Evolutionary conservation across 75 land plant species (phyloP).

Genomic region (Selaginella moellendorffii): DNA sequence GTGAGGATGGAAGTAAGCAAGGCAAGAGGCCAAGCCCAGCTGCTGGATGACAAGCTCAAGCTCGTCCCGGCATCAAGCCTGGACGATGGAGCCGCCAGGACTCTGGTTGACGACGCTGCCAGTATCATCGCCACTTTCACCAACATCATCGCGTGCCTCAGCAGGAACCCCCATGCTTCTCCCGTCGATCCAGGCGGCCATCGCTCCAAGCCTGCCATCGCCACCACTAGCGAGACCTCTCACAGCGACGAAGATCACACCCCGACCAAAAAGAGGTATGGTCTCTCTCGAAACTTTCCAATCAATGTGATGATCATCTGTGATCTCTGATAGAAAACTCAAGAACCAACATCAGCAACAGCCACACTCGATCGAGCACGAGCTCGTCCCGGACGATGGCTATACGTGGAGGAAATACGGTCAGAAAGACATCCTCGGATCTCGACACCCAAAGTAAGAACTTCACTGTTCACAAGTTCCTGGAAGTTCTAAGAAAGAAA

Average conservation of each 20-base stretch:
- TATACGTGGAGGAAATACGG: constrained; percentile 81
- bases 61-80: neutral
- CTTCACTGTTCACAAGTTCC: too few relatives aligned
- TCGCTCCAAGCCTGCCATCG: neutral
- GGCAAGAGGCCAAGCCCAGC: neutral
- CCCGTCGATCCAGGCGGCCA: neutral
- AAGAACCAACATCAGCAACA: too few relatives aligned
- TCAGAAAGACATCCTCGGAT: constrained; percentile 73
- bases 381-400: constrained; percentile 55
- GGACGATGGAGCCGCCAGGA: neutral
- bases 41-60: neutral
- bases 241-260: neutral
- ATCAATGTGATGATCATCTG: neutral
- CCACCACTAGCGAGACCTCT: neutral
- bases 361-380: too few relatives aligned
- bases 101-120: neutral
- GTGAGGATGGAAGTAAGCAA: neutral
- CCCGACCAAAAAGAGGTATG: neutral
- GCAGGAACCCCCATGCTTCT: neutral
- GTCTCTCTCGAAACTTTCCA: neutral
- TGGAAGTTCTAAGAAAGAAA: too few relatives aligned
- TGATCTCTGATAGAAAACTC: too few relatives aligned
- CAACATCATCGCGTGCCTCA: neutral
- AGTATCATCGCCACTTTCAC: neutral
- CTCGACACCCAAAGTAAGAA: constrained; percentile 45